phyloP scores from a whole-genome alignment of 805 yeast genomes.

The Cyberlindnera japonica region DNA sequence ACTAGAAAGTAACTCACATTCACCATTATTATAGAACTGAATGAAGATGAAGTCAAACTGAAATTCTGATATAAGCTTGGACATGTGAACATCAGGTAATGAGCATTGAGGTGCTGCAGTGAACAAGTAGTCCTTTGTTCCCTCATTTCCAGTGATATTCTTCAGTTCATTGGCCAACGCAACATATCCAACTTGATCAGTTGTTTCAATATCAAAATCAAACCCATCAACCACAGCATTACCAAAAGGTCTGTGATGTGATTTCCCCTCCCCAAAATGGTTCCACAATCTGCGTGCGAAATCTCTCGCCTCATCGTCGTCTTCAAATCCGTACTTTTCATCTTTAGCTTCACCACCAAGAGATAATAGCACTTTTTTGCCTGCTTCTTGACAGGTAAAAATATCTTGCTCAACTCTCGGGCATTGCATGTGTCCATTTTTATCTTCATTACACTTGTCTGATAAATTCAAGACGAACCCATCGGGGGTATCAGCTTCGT shows the following conservation, averaged over 20 bases:
- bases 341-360: constrained; percentile 62
- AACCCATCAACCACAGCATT: constrained; percentile 82
- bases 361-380: constrained; percentile 74
- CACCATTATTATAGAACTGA: constrained; percentile 69
- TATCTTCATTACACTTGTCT: constrained; percentile 37
- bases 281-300: constrained; percentile 60
- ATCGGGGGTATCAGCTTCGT: constrained; percentile 5
- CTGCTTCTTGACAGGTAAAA: constrained; percentile 68
- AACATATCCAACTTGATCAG: constrained; percentile 59
- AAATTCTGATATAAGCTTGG: constrained; percentile 46
- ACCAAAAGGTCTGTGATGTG: constrained; percentile 59
- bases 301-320: constrained; percentile 67
- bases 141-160: constrained; percentile 32
- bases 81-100: constrained; percentile 57
- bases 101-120: constrained; percentile 83
- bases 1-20: constrained; percentile 40
- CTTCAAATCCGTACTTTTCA: constrained; percentile 67
- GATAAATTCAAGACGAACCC: constrained; percentile 51
- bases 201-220: constrained; percentile 84
- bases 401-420: constrained; percentile 65
- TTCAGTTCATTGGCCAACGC: constrained; percentile 52
- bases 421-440: constrained; percentile 38
- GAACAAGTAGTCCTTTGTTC: constrained; percentile 52
- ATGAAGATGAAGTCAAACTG: constrained; percentile 64
- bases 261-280: constrained; percentile 53